These are phyloP conservation scores for Papiliotrema laurentii DNA, from an alignment of 1,284 basidiomycete genomes.

Conservation along the genomic window DNA sequence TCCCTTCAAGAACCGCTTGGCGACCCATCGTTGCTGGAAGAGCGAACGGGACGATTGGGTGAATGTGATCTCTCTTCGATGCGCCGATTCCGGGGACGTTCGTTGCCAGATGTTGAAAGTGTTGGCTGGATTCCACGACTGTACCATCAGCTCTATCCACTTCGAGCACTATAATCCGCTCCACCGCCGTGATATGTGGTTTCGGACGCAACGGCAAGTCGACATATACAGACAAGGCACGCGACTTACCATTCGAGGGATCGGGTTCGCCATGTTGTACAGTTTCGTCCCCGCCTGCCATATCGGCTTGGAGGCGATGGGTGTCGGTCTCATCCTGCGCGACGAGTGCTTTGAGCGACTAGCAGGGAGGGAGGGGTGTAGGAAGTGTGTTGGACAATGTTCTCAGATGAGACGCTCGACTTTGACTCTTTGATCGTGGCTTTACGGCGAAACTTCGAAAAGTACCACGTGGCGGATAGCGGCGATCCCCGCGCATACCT, in stretches of 20 bases:
- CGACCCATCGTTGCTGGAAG: conserved; percentile 88
- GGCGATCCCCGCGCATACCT: too few species aligned
- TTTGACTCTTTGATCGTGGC: too few species aligned
- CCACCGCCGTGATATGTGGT: too few species aligned
- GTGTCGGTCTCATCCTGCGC: conserved; percentile 2
- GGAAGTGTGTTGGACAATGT: too few species aligned
- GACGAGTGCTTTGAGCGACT: too few species aligned
- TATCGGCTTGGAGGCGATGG: background rate
- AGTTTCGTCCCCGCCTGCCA: background rate
- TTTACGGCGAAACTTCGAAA: too few species aligned
- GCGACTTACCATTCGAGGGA: conserved; percentile 2
- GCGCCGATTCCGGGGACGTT: conserved; percentile 52
- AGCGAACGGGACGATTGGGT: conserved; percentile 61
- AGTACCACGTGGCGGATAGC: too few species aligned
- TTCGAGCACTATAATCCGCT: too few species aligned
- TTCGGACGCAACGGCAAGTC: too few species aligned
- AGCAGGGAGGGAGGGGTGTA: too few species aligned
- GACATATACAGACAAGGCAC: background rate
- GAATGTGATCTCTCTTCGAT: conserved; percentile 56
- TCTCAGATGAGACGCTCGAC: too few species aligned
- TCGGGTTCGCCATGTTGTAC: background rate
- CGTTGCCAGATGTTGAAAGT: conserved; percentile 73
- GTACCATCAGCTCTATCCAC: background rate
- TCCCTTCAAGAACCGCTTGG: conserved; percentile 83
- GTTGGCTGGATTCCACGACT: conserved; percentile 66